Base-by-base conservation (phyloP, 768 basidiomycete genomes). In the Coprinopsis marcescibilis region DNA sequence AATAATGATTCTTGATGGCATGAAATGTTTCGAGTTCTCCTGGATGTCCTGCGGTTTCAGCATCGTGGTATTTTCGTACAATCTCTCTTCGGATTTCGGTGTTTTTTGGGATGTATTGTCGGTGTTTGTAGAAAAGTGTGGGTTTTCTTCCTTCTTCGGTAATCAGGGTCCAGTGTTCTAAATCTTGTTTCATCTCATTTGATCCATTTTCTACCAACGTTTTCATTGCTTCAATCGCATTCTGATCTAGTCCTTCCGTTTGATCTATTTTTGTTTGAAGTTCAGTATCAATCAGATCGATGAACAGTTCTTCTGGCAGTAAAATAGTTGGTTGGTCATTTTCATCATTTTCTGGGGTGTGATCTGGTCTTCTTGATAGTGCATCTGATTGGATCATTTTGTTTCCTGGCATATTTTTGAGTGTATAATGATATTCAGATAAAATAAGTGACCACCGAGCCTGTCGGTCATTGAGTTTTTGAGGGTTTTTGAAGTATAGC, bases 321-420 rank as follows among this genome's bases (percentile, higher is more conserved):
- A 58, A 15, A 0, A 40, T 46, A 4, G 43, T 45, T 14, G 54
- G 41, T 37, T 49, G 32, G 12, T 58, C 52, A 36, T 60, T 50
- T 13, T 49, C 32, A n/a, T 55, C 55, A 17, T 45, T 44, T 37
- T 53, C 48, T 2, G 49, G 47, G 4, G 15, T 21, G 7, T 51
- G 50, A 45, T 61, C 55, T 0, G 55, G 52, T 36, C 54, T 17
- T 46, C 53, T n/a, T 0, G 59, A 60, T 0, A 60, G 43, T 0
- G 48, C 40, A 45, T 61, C 55, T 0, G 53, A 48, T 40, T 54
- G 46, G 0, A 50, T 39, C 48, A 59, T 58, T 17, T 55, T 51
- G 1, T 15, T 7, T 0, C 57, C 60, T 0, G 55, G 50, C 51
- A n/a, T 49, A 56, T 48, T 39, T 62, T 67, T 65, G 60, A 72